Conservation (phyloP, 2,329 filamentous ascomycete species). For the Trichoderma koningiopsis region DNA sequence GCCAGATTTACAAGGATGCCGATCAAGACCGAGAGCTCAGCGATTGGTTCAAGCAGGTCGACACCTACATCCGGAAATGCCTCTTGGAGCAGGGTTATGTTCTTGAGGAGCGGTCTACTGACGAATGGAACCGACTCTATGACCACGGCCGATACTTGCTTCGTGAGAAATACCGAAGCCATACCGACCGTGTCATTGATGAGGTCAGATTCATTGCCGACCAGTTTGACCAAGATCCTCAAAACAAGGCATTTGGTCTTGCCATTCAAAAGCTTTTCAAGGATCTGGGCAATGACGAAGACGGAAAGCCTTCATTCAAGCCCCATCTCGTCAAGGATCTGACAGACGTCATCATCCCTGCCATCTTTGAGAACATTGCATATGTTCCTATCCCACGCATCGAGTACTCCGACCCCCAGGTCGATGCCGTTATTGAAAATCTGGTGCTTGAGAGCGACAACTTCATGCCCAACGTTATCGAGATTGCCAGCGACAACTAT, state of each 20-base stretch:
- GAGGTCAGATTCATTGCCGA: conserved; percentile 87
- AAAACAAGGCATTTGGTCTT: conserved; percentile 78
- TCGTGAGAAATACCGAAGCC: conserved; percentile 80
- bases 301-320: conserved; percentile 88
- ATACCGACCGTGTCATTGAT: conserved; percentile 84
- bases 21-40: conserved; percentile 84
- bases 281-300: conserved; percentile 81
- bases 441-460: conserved; percentile 95
- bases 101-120: conserved; percentile 75
- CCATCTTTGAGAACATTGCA: conserved; percentile 77
- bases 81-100: conserved; percentile 90
- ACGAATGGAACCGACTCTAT: conserved; percentile 82
- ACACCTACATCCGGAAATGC: conserved; percentile 78
- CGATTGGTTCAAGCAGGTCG: conserved; percentile 80
- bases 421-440: conserved; percentile 92
- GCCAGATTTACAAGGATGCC: conserved; percentile 82
- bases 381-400: conserved; percentile 95
- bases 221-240: conserved; percentile 85
- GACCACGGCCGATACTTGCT: conserved; percentile 85
- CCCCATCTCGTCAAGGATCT: conserved; percentile 88
- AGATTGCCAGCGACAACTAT: conserved; percentile 90
- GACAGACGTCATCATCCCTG: conserved; percentile 81
- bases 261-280: conserved; percentile 83
- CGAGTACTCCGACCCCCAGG: conserved; percentile 80
- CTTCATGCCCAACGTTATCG: conserved; percentile 87